Evolutionary conservation across 495 filamentous ascomycete genomes (phyloP).

Genomic region (Cudoniella acicularis): DNA sequence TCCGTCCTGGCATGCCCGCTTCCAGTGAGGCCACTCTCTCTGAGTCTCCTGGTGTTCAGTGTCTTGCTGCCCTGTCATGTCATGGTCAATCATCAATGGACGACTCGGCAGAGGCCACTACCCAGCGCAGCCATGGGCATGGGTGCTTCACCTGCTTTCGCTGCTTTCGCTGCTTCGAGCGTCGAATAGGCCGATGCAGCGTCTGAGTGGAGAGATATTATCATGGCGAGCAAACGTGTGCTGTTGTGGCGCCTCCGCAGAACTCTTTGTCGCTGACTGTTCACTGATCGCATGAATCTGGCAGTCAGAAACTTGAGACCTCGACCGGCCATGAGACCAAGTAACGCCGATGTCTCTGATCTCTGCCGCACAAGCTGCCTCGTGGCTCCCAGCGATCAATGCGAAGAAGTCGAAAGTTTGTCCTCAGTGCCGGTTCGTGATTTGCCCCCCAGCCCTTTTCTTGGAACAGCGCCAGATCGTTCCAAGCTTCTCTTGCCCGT

Average conservation of each 20-base stretch:
- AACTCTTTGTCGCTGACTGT: slow-evolving; percentile 1
- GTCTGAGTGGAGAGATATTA: slow-evolving; percentile 8
- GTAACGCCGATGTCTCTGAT: slow-evolving; percentile 12
- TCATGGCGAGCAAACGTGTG: slow-evolving; percentile 2
- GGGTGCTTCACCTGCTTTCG: slow-evolving; percentile 1
- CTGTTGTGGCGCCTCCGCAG: slow-evolving; percentile 8
- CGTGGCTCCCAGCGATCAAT: slow-evolving; percentile 20
- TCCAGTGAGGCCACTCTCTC: no score
- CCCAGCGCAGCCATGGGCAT: no score
- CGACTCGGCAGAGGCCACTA: no score
- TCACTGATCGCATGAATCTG: slow-evolving; percentile 19
- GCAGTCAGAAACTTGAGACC: slow-evolving; percentile 20
- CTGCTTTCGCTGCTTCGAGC: background rate
- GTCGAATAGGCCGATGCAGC: background rate
- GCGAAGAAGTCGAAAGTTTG: slow-evolving; percentile 6
- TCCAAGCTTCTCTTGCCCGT: slow-evolving; percentile 1
- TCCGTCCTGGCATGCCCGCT: no score
- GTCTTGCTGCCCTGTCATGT: no score
- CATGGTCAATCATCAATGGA: no score
- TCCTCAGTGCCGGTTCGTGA: background rate
- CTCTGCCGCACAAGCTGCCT: slow-evolving; percentile 15
- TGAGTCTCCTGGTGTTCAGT: no score
- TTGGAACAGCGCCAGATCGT: slow-evolving; percentile 9
- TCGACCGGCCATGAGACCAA: slow-evolving; percentile 11
- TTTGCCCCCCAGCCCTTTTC: background rate